Conservation (phyloP, 2,329 filamentous ascomycete species). For the Alternaria consortialis region DNA sequence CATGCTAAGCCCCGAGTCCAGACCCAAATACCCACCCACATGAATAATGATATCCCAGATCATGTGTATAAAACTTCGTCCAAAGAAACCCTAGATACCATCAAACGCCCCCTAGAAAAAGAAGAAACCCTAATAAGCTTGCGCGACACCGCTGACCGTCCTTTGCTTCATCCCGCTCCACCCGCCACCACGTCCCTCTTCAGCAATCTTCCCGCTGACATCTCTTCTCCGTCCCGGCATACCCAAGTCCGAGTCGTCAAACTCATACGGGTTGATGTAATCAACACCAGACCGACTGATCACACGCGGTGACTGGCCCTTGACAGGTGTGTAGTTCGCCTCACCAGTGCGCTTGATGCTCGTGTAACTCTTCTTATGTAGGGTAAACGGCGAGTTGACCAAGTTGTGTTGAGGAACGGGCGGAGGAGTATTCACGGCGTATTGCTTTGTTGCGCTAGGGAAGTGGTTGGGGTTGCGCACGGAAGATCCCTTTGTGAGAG, state of each 20-base stretch:
- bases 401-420: conserved; percentile 17
- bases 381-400: conserved; percentile 37
- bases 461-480: conserved; percentile 31
- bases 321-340: conserved; percentile 38
- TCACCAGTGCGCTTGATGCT: conserved; percentile 47
- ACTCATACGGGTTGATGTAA: conserved; percentile 50
- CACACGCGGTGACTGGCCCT: conserved; percentile 53
- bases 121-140: conserved; percentile 6
- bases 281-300: conserved; percentile 59
- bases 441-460: conserved; percentile 42
- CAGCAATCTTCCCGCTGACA: conserved; percentile 76
- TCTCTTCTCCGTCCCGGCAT: conserved; percentile 53
- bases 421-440: conserved; percentile 39
- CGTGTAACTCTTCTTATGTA: conserved; percentile 46
- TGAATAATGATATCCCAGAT: background rate
- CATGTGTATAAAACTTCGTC: background rate
- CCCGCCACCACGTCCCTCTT: conserved; percentile 68
- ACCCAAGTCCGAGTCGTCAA: conserved; percentile 45
- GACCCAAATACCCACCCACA: background rate
- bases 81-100: background rate
- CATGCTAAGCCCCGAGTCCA: background rate
- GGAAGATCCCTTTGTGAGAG: conserved; percentile 33
- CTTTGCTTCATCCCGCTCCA: conserved; percentile 50
- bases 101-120: conserved; percentile 1
- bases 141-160: conserved; percentile 53